phyloP scores from a whole-genome alignment of 2,329 filamentous ascomycete species.

The Exophiala mesophila region DNA sequence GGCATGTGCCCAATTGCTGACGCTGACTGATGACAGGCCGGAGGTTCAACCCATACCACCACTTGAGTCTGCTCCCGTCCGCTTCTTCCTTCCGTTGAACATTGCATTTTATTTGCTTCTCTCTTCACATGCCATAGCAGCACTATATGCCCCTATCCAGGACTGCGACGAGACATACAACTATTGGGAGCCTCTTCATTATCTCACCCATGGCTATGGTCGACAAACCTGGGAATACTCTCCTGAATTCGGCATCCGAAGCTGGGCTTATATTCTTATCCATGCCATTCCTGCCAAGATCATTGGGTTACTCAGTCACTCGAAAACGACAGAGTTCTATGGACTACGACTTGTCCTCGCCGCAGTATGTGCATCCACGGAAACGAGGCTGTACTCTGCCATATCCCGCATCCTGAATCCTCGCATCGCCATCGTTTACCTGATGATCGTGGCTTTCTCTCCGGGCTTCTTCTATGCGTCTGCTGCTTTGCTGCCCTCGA shows the following conservation, averaged over 20 bases:
- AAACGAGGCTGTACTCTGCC: constrained; percentile 74
- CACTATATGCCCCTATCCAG: constrained; percentile 82
- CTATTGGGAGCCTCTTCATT: constrained; percentile 97
- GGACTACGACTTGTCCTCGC: constrained; percentile 72
- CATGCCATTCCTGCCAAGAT: constrained; percentile 70
- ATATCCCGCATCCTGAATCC: constrained; percentile 73
- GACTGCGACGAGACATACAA: constrained; percentile 99
- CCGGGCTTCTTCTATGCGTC: constrained; percentile 93
- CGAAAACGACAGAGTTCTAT: constrained; percentile 70
- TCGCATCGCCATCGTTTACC: constrained; percentile 77
- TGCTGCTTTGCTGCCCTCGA: constrained; percentile 81
- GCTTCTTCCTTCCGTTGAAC: constrained; percentile 65
- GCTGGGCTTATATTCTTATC: constrained; percentile 82
- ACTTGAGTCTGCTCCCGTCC: too few species aligned
- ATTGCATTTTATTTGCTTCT: constrained; percentile 78
- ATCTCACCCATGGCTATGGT: constrained; percentile 85
- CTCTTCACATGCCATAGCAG: constrained; percentile 67
- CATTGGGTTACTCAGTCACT: constrained; percentile 50
- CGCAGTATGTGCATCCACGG: constrained; percentile 70
- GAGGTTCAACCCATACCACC: too few species aligned
- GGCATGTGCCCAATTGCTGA: too few species aligned
- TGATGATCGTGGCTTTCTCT: constrained; percentile 70
- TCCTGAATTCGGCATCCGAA: constrained; percentile 87
- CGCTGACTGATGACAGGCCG: too few species aligned
- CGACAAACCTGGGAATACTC: constrained; percentile 99